A percentile compares a stretch with the other conserved stretches of the same genome.
phyloP scores from a whole-genome alignment of 2,329 filamentous ascomycete species.

The Colletotrichum australisinense region DNA sequence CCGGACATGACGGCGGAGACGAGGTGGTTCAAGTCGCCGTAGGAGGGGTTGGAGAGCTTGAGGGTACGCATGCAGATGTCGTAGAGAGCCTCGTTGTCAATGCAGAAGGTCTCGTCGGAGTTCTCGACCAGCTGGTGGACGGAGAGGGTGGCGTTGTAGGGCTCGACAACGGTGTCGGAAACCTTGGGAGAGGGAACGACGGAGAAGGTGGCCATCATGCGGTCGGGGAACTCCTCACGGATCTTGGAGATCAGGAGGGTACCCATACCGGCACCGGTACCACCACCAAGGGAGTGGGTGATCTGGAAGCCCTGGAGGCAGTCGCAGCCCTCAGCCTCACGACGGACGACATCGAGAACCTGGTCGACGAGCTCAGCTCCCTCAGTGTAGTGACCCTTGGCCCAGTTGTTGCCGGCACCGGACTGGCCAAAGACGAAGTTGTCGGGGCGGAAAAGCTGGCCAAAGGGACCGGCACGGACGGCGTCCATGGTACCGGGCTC shows the following conservation, averaged over 20 bases:
- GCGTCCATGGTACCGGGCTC: slow-evolving; percentile 99
- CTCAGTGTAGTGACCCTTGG: slow-evolving; percentile 99
- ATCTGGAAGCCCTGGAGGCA: slow-evolving; percentile 99
- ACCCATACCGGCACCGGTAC: slow-evolving; percentile 99
- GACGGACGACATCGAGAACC: slow-evolving; percentile 97
- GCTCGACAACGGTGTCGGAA: slow-evolving; percentile 99
- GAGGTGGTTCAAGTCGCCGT: slow-evolving; percentile 99
- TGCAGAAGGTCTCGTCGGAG: slow-evolving; percentile 99
- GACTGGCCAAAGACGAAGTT: slow-evolving; percentile 99
- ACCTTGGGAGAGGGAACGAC: slow-evolving; percentile 99
- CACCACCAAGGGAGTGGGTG: slow-evolving; percentile 99
- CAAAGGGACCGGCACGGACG: slow-evolving; percentile 97
- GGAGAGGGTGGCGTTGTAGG: slow-evolving; percentile 99
- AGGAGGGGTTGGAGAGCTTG: slow-evolving; percentile 98
- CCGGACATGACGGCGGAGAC: slow-evolving; percentile 99
- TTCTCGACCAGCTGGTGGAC: slow-evolving; percentile 99
- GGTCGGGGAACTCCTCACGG: slow-evolving; percentile 99
- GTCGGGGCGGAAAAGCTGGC: slow-evolving; percentile 99
- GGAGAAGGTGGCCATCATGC: slow-evolving; percentile 99
- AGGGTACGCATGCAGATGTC: slow-evolving; percentile 99
- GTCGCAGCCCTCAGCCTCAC: slow-evolving; percentile 98
- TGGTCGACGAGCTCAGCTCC: slow-evolving; percentile 99
- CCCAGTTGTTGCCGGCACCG: slow-evolving; percentile 99
- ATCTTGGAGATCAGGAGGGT: slow-evolving; percentile 99
- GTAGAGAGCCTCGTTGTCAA: slow-evolving; percentile 99